Percentiles rank a stretch among this genome's conserved stretches.
Evolutionary conservation across 1,284 basidiomycete genomes (phyloP).

Genomic region (Ceratorhiza oryzae-sativae): DNA sequence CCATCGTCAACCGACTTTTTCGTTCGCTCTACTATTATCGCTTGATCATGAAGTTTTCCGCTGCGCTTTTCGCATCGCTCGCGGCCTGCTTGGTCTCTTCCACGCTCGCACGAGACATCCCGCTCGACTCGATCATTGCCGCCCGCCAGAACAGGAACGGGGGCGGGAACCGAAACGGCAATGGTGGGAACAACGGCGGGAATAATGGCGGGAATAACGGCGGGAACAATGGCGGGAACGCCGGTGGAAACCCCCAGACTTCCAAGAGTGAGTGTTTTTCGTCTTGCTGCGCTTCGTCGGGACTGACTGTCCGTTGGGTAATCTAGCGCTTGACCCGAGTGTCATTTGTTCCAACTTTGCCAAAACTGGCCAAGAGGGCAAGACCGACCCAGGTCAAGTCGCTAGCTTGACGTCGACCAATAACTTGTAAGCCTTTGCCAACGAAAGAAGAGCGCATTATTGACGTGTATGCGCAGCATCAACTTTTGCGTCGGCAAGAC

Average conservation of each 20-base stretch:
- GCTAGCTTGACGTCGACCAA: constrained; percentile 48
- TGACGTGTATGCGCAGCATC: constrained; percentile 41
- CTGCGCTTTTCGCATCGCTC: constrained; percentile 13
- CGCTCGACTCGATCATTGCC: not conserved
- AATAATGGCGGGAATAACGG: not conserved
- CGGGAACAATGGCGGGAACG: not conserved
- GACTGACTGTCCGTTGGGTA: not conserved
- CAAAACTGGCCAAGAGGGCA: constrained; percentile 43
- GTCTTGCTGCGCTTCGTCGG: not conserved
- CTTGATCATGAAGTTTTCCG: constrained; percentile 35
- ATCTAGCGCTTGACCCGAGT: constrained; percentile 43
- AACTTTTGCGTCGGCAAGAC: constrained; percentile 48
- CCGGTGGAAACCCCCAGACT: constrained; percentile 20
- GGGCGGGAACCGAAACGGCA: not conserved
- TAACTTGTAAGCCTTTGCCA: constrained; percentile 46
- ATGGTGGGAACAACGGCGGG: not conserved
- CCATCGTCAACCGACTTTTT: constrained; percentile 31
- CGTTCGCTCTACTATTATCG: constrained; percentile 12
- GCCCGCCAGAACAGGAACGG: constrained; percentile 28
- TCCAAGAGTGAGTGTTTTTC: constrained; percentile 15
- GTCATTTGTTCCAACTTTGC: constrained; percentile 43
- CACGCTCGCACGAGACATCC: constrained; percentile 19
- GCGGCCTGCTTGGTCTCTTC: constrained; percentile 23
- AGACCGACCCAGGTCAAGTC: constrained; percentile 46
- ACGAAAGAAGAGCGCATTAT: constrained; percentile 46